Evolutionary conservation across 2,329 filamentous ascomycete genomes (phyloP).

Genomic region (Aspergillus spinulosporus): DNA sequence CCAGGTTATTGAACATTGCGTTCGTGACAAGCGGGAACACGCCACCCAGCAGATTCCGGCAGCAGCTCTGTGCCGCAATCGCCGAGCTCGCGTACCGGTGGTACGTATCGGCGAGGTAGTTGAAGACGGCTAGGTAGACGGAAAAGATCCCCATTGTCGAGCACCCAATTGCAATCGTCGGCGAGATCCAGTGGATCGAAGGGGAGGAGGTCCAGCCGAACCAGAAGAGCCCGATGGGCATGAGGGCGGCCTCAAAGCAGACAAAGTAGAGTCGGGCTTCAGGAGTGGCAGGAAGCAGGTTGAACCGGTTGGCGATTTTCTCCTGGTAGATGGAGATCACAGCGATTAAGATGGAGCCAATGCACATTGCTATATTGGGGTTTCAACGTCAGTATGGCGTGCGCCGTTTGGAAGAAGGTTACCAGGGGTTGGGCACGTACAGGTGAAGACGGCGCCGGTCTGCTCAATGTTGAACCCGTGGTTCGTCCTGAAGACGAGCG

Average conservation of each 20-base stretch:
- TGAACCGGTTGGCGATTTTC: constrained; percentile 56
- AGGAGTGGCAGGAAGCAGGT: constrained; percentile 55
- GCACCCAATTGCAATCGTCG: constrained; percentile 67
- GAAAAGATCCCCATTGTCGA: constrained; percentile 81
- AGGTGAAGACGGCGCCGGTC: constrained; percentile 69
- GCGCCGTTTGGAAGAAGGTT: no score
- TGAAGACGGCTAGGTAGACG: constrained; percentile 83
- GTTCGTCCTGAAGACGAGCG: constrained; percentile 69
- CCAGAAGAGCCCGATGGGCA: constrained; percentile 79
- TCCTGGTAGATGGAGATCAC: constrained; percentile 72
- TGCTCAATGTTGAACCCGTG: constrained; percentile 69
- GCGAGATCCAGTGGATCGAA: constrained; percentile 69
- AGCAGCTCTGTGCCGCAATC: constrained; percentile 81
- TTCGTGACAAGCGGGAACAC: constrained; percentile 75
- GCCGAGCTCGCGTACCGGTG: constrained; percentile 79
- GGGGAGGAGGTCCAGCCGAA: constrained; percentile 70
- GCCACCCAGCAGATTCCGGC: constrained; percentile 79
- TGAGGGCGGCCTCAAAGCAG: constrained; percentile 70
- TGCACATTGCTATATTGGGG: constrained; percentile 57
- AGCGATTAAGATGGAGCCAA: constrained; percentile 67
- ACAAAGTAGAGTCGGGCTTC: constrained; percentile 82
- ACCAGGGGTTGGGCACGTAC: constrained; percentile 27
- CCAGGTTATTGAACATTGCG: constrained; percentile 71
- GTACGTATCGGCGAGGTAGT: constrained; percentile 85
- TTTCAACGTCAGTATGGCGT: no score